phyloP scores from a whole-genome alignment of 768 basidiomycete genomes.

The Neoboletus brunneissimus region DNA sequence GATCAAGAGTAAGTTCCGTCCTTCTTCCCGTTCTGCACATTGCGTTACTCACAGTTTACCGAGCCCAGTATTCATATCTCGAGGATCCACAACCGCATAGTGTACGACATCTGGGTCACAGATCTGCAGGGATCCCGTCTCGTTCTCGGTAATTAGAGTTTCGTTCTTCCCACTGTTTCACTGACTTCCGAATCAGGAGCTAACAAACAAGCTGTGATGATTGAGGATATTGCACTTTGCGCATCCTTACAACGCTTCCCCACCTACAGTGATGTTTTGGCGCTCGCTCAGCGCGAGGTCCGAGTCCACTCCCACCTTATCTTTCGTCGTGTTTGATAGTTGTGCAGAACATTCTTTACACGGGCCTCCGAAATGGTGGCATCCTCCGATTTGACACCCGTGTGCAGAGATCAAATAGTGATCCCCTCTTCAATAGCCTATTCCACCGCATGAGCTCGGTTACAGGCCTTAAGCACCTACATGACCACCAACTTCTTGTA shows the following conservation, averaged over 20 bases:
- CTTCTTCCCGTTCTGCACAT: neutral
- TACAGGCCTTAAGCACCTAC: conserved; percentile 48
- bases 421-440: conserved; percentile 40
- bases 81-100: conserved; percentile 36
- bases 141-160: conserved; percentile 45
- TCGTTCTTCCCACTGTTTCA: neutral
- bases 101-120: conserved; percentile 57
- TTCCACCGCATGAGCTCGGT: conserved; percentile 44
- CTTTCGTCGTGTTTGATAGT: neutral
- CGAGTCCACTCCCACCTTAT: conserved; percentile 2
- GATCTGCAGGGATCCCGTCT: conserved; percentile 48
- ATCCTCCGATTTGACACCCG: conserved; percentile 60
- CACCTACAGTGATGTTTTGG: conserved; percentile 63
- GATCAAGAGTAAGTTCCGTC: conserved; percentile 35
- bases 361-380: conserved; percentile 59
- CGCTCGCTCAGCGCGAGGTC: conserved; percentile 54
- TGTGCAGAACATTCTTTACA: conserved; percentile 47
- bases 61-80: conserved; percentile 12
- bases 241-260: conserved; percentile 39
- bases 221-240: conserved; percentile 48
- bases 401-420: conserved; percentile 32
- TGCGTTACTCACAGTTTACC: neutral
- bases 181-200: conserved; percentile 42
- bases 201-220: conserved; percentile 47
- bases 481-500: conserved; percentile 51